Conservation (phyloP, 2,329 filamentous ascomycete genomes). For the Trichoderma sp. region DNA sequence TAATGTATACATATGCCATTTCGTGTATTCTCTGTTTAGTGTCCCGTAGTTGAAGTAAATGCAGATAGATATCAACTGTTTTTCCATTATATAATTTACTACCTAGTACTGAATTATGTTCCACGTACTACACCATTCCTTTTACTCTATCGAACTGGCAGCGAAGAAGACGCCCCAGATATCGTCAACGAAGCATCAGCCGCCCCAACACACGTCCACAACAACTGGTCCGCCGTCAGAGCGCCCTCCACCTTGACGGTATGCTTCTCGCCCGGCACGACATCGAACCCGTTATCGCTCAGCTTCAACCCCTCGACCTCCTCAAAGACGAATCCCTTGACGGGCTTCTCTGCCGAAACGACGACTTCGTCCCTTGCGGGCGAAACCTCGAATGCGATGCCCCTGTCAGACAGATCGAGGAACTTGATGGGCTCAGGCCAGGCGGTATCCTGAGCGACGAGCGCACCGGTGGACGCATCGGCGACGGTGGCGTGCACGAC, state of each 20-base stretch:
- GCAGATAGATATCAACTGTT: neutral
- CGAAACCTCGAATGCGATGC: conserved; percentile 33
- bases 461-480: conserved; percentile 28
- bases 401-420: conserved; percentile 46
- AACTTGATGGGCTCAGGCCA: conserved; percentile 65
- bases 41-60: neutral
- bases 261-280: conserved; percentile 47
- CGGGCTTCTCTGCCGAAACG: conserved; percentile 42
- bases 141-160: neutral
- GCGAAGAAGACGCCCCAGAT: neutral
- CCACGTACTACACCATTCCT: too few relatives aligned
- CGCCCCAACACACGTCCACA: conserved; percentile 23
- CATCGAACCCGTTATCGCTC: conserved; percentile 57
- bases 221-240: conserved; percentile 18
- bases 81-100: neutral
- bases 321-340: conserved; percentile 56
- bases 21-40: neutral
- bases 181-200: conserved; percentile 19
- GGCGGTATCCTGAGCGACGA: conserved; percentile 48
- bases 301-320: conserved; percentile 44
- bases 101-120: neutral
- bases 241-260: conserved; percentile 22
- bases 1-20: neutral
- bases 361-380: conserved; percentile 24
- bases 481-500: conserved; percentile 46